These are phyloP conservation scores for Umbelopsis vinacea DNA, from an alignment of 192 early-diverging fungal genomes.

Conservation along the genomic window DNA sequence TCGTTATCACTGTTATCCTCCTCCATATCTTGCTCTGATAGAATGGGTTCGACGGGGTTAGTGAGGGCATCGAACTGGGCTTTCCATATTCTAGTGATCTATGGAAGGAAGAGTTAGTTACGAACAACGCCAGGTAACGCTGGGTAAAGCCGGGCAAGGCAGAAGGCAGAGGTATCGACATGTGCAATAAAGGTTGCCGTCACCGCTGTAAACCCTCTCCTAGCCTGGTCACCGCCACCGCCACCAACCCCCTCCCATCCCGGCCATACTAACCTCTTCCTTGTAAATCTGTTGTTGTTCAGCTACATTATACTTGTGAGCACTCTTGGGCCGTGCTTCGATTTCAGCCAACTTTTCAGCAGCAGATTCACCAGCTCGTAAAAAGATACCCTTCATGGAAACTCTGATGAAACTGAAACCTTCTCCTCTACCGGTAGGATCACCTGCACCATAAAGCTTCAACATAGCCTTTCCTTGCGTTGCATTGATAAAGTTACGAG, in stretches of 20 bases:
- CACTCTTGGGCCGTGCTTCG: conserved; percentile 78
- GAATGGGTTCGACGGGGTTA: conserved; percentile 50
- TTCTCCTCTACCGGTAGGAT: conserved; percentile 93
- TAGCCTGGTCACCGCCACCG: too few species aligned
- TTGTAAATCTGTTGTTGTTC: conserved; percentile 96
- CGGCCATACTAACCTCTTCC: conserved; percentile 70
- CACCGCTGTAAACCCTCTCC: not conserved
- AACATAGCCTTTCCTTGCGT: conserved; percentile 94
- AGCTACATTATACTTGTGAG: conserved; percentile 83
- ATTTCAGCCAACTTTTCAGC: conserved; percentile 87
- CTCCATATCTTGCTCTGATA: conserved; percentile 55
- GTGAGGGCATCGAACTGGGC: conserved; percentile 76
- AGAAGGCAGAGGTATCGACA: too few species aligned
- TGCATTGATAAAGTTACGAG: conserved; percentile 94
- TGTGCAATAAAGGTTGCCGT: too few species aligned
- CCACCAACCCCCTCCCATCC: too few species aligned
- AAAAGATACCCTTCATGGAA: conserved; percentile 97
- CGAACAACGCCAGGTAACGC: too few species aligned
- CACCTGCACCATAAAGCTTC: conserved; percentile 93
- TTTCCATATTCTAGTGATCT: conserved; percentile 92
- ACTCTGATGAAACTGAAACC: conserved; percentile 98
- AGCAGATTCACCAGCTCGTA: conserved; percentile 82
- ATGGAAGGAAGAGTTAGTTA: not conserved
- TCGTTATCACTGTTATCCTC: conserved; percentile 63
- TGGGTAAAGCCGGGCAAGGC: too few species aligned